Evolutionary conservation across 73 alveolate genomes (phyloP).

Genomic region (Uronychia setigera): DNA sequence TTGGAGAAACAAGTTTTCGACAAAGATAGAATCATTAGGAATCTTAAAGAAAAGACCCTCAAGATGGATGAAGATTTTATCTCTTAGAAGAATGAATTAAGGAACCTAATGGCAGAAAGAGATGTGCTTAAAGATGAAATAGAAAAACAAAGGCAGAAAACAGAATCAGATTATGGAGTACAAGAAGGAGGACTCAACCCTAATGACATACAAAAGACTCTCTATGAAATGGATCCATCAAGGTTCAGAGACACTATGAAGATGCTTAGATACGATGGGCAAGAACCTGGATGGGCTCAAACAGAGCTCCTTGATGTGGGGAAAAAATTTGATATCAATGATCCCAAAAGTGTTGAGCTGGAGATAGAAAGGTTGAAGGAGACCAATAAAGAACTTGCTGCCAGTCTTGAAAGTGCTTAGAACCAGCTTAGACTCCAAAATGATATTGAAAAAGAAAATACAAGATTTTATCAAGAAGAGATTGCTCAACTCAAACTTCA

Average conservation of each 20-base stretch:
- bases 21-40: constrained; percentile 31
- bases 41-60: constrained; percentile 16
- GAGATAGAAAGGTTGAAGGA: constrained; percentile 76
- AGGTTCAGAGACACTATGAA: constrained; percentile 57
- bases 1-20: constrained; percentile 26
- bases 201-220: constrained; percentile 14
- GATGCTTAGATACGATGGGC: constrained; percentile 59
- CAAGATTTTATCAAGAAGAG: constrained; percentile 76
- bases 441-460: constrained; percentile 90
- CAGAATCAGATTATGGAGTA: constrained; percentile 15
- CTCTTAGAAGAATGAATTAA: constrained; percentile 17
- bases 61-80: constrained; percentile 39
- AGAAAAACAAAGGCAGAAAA: constrained; percentile 47
- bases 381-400: constrained; percentile 17
- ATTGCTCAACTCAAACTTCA: constrained; percentile 73
- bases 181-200: constrained; percentile 3
- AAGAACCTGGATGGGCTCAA: constrained; percentile 83
- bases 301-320: constrained; percentile 79
- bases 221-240: constrained; percentile 52
- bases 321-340: constrained; percentile 56
- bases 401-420: constrained; percentile 1
- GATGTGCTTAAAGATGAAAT: constrained; percentile 52
- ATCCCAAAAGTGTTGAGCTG: constrained; percentile 56
- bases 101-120: constrained; percentile 31
- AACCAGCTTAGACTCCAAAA: constrained; percentile 64